phyloP scores from a whole-genome alignment of 495 filamentous ascomycete species.

The Penicillium alfredii region DNA sequence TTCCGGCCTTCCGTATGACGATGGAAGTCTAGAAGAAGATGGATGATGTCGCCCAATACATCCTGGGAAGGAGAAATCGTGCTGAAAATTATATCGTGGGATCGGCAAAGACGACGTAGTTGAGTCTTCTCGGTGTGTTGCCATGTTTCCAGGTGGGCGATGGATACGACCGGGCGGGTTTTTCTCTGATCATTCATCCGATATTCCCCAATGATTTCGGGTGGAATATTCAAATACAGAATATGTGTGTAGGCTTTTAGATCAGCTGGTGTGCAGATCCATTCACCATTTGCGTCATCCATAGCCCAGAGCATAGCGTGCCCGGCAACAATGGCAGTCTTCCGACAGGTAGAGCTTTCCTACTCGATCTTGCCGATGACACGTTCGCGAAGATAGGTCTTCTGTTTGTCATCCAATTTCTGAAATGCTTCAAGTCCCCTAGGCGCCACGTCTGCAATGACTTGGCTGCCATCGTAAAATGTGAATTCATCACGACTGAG shows the following conservation, averaged over 20 bases:
- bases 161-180: conserved; percentile 29
- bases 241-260: conserved; percentile 52
- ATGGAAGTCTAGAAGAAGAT: conserved; percentile 35
- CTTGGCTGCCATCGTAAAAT: conserved; percentile 50
- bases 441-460: conserved; percentile 41
- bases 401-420: conserved; percentile 30
- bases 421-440: conserved; percentile 52
- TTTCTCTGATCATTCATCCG: conserved; percentile 34
- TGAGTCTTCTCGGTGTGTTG: conserved; percentile 43
- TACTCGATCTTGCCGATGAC: conserved; percentile 46
- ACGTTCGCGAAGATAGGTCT: conserved; percentile 34
- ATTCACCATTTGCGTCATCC: conserved; percentile 19
- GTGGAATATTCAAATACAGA: conserved; percentile 49
- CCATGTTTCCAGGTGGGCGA: conserved; percentile 46
- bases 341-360: conserved; percentile 30
- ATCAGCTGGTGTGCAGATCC: conserved; percentile 45
- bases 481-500: conserved; percentile 35
- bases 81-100: conserved; percentile 46
- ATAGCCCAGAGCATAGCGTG: conserved; percentile 58
- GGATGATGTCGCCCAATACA: conserved; percentile 11
- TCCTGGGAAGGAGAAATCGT: conserved; percentile 4
- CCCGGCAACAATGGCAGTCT: conserved; percentile 49
- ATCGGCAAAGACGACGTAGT: conserved; percentile 44
- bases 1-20: conserved; percentile 40
- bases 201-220: conserved; percentile 30